Base-by-base conservation (phyloP, 306 rosid species). In the Fagus sylvatica region DNA sequence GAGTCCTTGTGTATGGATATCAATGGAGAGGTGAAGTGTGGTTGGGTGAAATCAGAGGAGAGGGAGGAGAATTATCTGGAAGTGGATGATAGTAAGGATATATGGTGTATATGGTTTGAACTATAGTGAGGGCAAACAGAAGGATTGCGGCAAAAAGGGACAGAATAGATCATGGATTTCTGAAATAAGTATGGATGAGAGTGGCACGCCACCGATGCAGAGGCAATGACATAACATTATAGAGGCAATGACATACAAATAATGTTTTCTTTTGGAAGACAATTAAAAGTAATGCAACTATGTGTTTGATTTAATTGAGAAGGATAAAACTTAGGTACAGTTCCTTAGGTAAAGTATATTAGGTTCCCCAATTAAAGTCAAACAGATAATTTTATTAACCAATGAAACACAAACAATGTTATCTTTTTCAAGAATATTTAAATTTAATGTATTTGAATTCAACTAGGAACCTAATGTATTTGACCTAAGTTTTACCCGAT, bases 141-240 rank as follows among this genome's bases (percentile, higher is more conserved):
- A 84, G 41, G 11, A 76, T 0, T 8, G 57, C 82, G 1, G 74
- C 84, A 33, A 66, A 0, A 9, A 83, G 7, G 12, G 84, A 83
- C 2, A 76, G 30, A 2, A 76, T 0, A 1, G 87, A 65, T 84
- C 87, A 79, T n/a, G 81, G 84, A 74, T 80, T 76, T 30, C 78
- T 49, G 60, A 84, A 76, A 22, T 76, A 80, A 11, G 73, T 69
- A 1, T 76, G 82, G 1, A 76, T 60, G 1, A 84, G 79, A 59
- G 17, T 73, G 30, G 84, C 77, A 0, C 71, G 73, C 84, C 87
- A 77, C 43, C 1, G 0, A 12, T 80, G 60, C 77, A 74, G 73
- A 0, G 74, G 71, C 59, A 22, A 22, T 22, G 28, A 22, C 28
- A 22, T 22, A 0, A n/a, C n/a, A n/a, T n/a, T n/a, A 1, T 22